A percentile compares a stretch with the other conserved stretches of the same genome.
Evolutionary conservation across 2,329 filamentous ascomycete genomes (phyloP).

Genomic region (Chaetomium sp.): DNA sequence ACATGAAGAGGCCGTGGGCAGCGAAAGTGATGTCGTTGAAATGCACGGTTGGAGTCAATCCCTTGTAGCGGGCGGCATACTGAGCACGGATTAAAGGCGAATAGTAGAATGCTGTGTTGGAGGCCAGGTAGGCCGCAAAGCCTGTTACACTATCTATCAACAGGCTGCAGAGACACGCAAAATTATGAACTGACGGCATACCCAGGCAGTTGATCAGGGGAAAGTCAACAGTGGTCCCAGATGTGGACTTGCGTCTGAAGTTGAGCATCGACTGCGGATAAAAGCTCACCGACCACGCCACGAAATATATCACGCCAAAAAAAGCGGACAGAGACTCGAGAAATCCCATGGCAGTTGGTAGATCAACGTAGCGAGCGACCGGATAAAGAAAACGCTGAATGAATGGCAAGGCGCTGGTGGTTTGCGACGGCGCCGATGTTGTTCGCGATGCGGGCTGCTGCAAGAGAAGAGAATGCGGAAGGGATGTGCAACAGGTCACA

Average conservation of each 20-base stretch:
- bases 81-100: constrained; percentile 75
- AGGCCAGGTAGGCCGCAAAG: constrained; percentile 75
- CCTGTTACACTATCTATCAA: constrained; percentile 46
- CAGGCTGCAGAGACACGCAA: not conserved
- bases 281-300: constrained; percentile 84
- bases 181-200: constrained; percentile 33
- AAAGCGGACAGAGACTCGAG: constrained; percentile 56
- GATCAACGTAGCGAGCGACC: not conserved
- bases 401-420: constrained; percentile 3
- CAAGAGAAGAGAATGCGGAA: not conserved
- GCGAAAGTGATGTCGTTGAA: constrained; percentile 92
- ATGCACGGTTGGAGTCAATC: constrained; percentile 78
- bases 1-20: constrained; percentile 74
- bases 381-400: not conserved
- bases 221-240: constrained; percentile 86
- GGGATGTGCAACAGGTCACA: too few species aligned
- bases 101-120: constrained; percentile 75
- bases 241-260: constrained; percentile 72
- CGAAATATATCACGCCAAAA: constrained; percentile 75
- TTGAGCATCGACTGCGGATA: constrained; percentile 90
- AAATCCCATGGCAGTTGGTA: constrained; percentile 37
- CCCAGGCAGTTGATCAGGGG: constrained; percentile 71
- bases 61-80: constrained; percentile 78
- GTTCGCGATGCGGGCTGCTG: constrained; percentile 1
- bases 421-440: constrained; percentile 3